Base-by-base conservation (phyloP, 441 rosid genomes). In the Biscutella auriculata region DNA sequence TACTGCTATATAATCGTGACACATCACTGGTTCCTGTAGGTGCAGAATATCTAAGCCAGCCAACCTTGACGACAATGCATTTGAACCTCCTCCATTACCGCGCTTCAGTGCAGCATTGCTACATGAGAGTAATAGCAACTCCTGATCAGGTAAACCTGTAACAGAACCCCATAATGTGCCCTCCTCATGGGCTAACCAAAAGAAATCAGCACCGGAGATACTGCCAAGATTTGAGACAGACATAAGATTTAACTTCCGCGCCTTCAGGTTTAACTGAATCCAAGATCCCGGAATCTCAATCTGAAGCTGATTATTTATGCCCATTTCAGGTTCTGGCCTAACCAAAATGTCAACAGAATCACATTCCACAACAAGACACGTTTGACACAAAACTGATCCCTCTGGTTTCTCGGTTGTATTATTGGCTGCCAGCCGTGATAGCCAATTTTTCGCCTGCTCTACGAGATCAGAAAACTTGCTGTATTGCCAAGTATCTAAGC, bases 1-100 rank as follows among this genome's bases (percentile, higher is more conserved):
- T 70, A 95, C 53, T 50, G 90, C 79, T 56, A 83, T 73, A 73
- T 70, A 77, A 73, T 67, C 79, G 39, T 69, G 72, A 40, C 49
- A 69, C 57, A 26, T 36, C 70, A 58, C 73, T n/a, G 97, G 95
- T 48, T 90, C 95, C 74, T 80, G 55, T 46, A 90, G 62, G 66
- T 79, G 74, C 57, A 83, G 63, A 75, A 95, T 75, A 75, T 86
- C 86, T 53, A 86, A 76, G 76, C 99, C 99, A 74, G 95, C 97
- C 54, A 72, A 67, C 72, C 84, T 63, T 53, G 94, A 81, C 16
- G 99, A 95, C 63, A 88, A 75, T 21, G 75, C 95, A 80, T 90
- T 90, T 61, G 95, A 84, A 74, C 95, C 97, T 66, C 83, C 87
- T 60, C 99, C 99, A 75, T 88, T 86, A 56, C 99, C 97, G 37